Conservation (phyloP, 1,284 basidiomycete species). For the Rhodotorula sp. region DNA sequence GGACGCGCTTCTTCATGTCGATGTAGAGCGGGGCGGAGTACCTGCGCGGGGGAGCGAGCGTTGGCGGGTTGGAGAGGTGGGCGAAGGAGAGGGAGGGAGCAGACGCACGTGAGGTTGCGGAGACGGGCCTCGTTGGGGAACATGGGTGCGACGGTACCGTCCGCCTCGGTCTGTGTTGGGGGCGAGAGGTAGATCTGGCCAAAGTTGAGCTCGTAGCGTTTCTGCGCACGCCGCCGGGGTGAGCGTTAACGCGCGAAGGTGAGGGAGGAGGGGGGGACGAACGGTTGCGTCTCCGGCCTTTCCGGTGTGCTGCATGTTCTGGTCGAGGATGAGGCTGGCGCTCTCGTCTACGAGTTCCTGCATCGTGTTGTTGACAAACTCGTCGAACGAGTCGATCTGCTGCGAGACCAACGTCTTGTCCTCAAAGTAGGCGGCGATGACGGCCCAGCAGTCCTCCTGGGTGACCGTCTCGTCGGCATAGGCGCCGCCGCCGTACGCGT, state of each 20-base stretch:
- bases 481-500: constrained; percentile 11
- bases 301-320: constrained; percentile 92
- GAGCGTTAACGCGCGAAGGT: background rate
- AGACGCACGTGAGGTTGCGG: constrained; percentile 72
- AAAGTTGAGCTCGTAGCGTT: constrained; percentile 96
- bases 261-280: constrained; percentile 41
- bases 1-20: constrained; percentile 86
- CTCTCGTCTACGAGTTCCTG: constrained; percentile 98
- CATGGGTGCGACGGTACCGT: constrained; percentile 88
- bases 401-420: constrained; percentile 97
- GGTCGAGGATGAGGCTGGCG: constrained; percentile 88
- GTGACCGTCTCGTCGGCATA: constrained; percentile 34
- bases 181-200: constrained; percentile 96
- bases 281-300: constrained; percentile 69
- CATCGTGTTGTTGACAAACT: constrained; percentile 99
- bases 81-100: constrained; percentile 1
- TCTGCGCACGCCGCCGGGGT: constrained; percentile 54
- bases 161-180: constrained; percentile 91
- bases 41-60: constrained; percentile 32
- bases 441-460: constrained; percentile 65
- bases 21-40: constrained; percentile 96
- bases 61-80: background rate
- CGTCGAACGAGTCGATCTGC: constrained; percentile 97
- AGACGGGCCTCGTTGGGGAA: constrained; percentile 98
- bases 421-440: constrained; percentile 95